A percentile compares a stretch with the other conserved stretches of the same genome.
Evolutionary conservation across 2,329 filamentous ascomycete species (phyloP).

Genomic region (Ascochyta pisi): DNA sequence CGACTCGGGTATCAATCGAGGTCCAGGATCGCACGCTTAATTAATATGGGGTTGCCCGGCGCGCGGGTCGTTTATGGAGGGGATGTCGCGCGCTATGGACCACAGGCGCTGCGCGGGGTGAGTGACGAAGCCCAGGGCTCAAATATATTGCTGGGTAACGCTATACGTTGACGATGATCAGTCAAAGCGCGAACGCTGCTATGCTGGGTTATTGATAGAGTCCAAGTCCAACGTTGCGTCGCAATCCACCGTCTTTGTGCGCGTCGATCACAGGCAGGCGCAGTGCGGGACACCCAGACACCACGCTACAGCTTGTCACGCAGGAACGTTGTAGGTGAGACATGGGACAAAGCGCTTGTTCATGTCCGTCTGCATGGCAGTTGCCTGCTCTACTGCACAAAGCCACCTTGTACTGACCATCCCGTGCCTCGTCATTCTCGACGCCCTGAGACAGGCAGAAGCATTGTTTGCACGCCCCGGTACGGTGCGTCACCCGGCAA

Average conservation of each 20-base stretch:
- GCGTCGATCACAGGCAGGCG: constrained; percentile 17
- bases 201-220: background rate
- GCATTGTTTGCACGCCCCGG: constrained; percentile 9
- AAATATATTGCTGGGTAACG: constrained; percentile 17
- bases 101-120: constrained; percentile 28
- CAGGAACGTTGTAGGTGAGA: constrained; percentile 25
- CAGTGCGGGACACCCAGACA: constrained; percentile 12
- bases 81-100: constrained; percentile 27
- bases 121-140: background rate
- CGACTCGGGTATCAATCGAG: constrained; percentile 17
- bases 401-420: constrained; percentile 12
- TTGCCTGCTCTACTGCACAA: constrained; percentile 7
- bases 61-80: constrained; percentile 30
- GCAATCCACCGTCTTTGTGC: constrained; percentile 14
- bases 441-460: constrained; percentile 22
- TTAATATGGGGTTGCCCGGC: constrained; percentile 42
- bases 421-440: constrained; percentile 8
- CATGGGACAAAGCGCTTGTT: constrained; percentile 10
- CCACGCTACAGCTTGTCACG: constrained; percentile 24
- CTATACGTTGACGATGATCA: constrained; percentile 6
- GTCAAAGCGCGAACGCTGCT: background rate
- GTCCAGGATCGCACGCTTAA: constrained; percentile 30
- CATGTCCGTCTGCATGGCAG: constrained; percentile 1
- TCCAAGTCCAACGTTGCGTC: background rate
- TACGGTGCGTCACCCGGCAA: constrained; percentile 2